A percentile compares a stretch with the other conserved stretches of the same genome.
Conservation (phyloP, 106 monocot genomes). For the Hemerocallis citrina region DNA sequence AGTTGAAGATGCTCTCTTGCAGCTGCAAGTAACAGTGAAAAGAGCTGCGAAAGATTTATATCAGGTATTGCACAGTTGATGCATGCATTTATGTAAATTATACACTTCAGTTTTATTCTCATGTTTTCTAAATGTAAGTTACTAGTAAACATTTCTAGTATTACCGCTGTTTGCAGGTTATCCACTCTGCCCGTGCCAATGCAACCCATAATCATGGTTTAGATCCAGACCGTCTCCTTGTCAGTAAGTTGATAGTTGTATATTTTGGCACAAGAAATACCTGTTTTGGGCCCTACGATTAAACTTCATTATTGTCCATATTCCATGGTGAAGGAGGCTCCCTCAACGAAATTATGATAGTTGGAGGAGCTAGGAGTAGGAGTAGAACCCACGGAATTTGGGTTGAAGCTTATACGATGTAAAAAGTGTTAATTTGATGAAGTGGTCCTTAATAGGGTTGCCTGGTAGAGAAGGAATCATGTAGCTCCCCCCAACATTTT, state of each 20-base stretch:
- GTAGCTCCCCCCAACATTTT: too few relatives aligned
- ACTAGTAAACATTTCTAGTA: not conserved
- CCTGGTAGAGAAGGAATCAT: too few relatives aligned
- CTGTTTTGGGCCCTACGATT: too few relatives aligned
- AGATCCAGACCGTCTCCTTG: conserved; percentile 81
- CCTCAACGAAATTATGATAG: too few relatives aligned
- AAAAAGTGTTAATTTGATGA: too few relatives aligned
- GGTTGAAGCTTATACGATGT: too few relatives aligned
- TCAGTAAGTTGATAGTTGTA: conserved; percentile 33
- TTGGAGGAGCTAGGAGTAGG: too few relatives aligned
- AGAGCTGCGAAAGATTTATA: conserved; percentile 89
- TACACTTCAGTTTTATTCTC: not conserved
- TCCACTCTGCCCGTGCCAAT: conserved; percentile 93
- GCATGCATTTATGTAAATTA: not conserved
- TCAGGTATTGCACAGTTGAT: conserved; percentile 40
- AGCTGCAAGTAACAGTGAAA: conserved; percentile 91
- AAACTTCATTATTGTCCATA: too few relatives aligned
- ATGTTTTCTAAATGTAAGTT: not conserved
- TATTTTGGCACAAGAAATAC: too few relatives aligned
- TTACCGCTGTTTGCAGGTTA: conserved; percentile 50
- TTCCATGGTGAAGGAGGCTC: too few relatives aligned
- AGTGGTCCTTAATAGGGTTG: too few relatives aligned
- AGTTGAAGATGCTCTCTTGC: conserved; percentile 95
- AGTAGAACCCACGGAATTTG: too few relatives aligned
- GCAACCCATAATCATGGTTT: conserved; percentile 90